Percentiles rank a stretch among this genome's conserved stretches.
phyloP scores from a whole-genome alignment of 306 rosid genomes.

The Acacia acuminata region DNA sequence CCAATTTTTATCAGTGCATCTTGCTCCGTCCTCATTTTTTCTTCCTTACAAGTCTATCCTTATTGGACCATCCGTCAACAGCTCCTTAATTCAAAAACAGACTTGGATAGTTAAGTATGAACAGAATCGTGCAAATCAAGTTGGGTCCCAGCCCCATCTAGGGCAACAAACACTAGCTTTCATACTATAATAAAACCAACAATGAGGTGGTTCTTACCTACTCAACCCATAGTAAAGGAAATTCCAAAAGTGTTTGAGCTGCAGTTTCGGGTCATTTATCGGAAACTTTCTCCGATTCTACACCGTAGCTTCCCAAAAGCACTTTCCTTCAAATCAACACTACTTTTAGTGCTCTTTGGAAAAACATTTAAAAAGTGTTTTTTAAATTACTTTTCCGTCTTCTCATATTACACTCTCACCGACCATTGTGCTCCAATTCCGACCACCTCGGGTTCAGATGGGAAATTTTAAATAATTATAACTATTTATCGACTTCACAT shows the following conservation, averaged over 20 bases:
- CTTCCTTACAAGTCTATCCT: no score
- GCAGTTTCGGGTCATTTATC: background rate
- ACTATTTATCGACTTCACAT: background rate
- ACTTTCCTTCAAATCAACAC: background rate
- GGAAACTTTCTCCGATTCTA: background rate
- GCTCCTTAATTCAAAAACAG: no score
- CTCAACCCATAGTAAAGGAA: background rate
- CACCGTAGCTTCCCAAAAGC: background rate
- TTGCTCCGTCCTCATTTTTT: no score
- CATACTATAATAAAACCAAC: background rate
- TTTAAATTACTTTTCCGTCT: no score
- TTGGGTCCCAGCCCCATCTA: background rate
- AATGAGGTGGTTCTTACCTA: background rate
- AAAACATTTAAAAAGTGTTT: no score
- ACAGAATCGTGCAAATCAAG: background rate
- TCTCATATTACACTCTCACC: no score
- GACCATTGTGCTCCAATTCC: background rate
- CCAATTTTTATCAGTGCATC: no score
- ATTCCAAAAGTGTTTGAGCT: background rate
- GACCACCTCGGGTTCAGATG: background rate
- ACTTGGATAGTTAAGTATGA: background rate
- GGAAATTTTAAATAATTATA: background rate
- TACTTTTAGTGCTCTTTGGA: no score
- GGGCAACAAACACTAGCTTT: background rate
- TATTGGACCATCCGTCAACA: no score